Evolutionary conservation across 768 basidiomycete genomes (phyloP), one percentile per base, ranked within the genome.

Genomic region (Suillus plorans): DNA sequence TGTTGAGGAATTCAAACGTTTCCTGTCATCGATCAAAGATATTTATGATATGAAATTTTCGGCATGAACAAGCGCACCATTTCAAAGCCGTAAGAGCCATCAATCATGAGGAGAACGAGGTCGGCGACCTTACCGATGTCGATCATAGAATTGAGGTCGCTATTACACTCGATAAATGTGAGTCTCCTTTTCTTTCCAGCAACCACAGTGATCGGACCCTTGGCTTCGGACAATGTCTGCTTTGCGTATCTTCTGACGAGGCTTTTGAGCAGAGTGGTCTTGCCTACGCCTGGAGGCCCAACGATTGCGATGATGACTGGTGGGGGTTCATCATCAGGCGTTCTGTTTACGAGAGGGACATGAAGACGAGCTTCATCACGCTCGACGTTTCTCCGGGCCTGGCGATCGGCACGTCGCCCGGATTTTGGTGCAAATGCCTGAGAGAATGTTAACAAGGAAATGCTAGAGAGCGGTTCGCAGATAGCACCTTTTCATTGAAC

Each of bases 131-230:
- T 99, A 63, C 89, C 97, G 71, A 98, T 84, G 82, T 99, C 97
- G 69, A 99, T 93, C 97, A 99, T 98, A 60, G 95, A 94, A 76
- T 95, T 95, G 69, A 99, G 83, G 80, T 99, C 96, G 74, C 95
- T 98, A 71, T 95, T 95, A 80, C 95, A 99, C 77, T 99, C 97
- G 60, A 99, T 85, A 74, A 99, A 95, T 0, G 97, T 98, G n/a
- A 99, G 81, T 16, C 97, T 82, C 58, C 94, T 84, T 70, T 89
- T 94, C 81, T 98, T 99, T 49, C 97, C 96, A 59, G 89, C 89
- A 53, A 99, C 91, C 25, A 99, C 91, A 0, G 97, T 99, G 59
- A 99, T 88, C 5, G 97, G 97, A 0, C 97, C 97, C 70, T 91
- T 90, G 64, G 90, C 88, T 34, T 98, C 93, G 69, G 86, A 89